These are phyloP conservation scores for Teratosphaeria epicoccoides DNA, from an alignment of 2,329 filamentous ascomycete species.

Conservation along the genomic window DNA sequence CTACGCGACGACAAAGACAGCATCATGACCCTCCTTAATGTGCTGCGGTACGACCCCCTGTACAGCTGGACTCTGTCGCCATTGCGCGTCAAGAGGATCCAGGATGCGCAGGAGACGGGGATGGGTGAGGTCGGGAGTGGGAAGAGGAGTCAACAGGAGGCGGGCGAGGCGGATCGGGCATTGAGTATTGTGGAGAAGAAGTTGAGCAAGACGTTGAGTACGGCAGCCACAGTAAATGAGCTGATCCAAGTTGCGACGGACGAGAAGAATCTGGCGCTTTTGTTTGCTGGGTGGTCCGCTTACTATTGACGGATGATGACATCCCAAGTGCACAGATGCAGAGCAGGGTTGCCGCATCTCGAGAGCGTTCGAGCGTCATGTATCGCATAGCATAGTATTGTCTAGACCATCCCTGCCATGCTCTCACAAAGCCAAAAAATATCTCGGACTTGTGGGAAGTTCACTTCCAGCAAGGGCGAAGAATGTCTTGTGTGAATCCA, in stretches of 20 bases:
- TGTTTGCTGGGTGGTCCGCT: constrained; percentile 48
- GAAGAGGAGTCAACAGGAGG: constrained; percentile 42
- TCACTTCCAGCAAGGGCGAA: too few relatives aligned
- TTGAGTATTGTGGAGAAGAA: constrained; percentile 94
- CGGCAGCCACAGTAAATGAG: constrained; percentile 91
- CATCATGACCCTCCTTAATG: constrained; percentile 97
- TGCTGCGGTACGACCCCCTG: constrained; percentile 92
- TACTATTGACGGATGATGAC: constrained; percentile 10
- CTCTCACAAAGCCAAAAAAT: background rate
- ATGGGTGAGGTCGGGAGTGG: constrained; percentile 24
- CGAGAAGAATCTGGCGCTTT: constrained; percentile 77
- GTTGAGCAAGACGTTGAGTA: constrained; percentile 83
- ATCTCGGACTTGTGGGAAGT: background rate
- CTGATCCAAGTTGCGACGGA: constrained; percentile 93
- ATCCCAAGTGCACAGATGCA: background rate
- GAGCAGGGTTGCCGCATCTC: background rate
- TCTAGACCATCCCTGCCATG: too few relatives aligned
- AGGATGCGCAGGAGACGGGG: constrained; percentile 50
- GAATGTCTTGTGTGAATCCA: too few relatives aligned
- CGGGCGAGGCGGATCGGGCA: constrained; percentile 79
- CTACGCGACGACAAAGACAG: constrained; percentile 90
- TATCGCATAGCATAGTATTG: background rate
- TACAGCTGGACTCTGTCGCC: constrained; percentile 90
- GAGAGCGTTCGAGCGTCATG: background rate
- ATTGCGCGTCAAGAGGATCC: constrained; percentile 54